These are phyloP conservation scores for Rauvolfia tetraphylla DNA, from an alignment of 257 asterid species.

Conservation along the genomic window DNA sequence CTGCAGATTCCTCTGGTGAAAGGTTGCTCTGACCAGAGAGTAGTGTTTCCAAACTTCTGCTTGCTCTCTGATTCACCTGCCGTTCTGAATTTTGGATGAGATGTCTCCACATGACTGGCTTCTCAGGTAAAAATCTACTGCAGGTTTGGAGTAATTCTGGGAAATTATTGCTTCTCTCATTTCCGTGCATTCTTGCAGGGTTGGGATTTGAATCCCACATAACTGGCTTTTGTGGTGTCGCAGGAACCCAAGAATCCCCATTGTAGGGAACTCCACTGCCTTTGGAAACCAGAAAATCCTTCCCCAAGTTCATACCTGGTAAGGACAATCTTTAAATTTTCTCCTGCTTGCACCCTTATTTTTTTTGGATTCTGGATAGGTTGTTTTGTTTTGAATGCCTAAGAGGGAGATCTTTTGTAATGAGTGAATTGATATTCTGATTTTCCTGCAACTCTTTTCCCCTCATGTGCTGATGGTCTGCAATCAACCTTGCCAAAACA, in stretches of 20 bases:
- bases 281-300: conserved; percentile 36
- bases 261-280: conserved; percentile 33
- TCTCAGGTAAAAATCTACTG: neutral
- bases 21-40: neutral
- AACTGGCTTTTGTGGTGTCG: conserved; percentile 25
- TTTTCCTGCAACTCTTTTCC: neutral
- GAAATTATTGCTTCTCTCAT: conserved; percentile 14
- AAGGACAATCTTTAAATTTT: conserved; percentile 11
- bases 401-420: conserved; percentile 3
- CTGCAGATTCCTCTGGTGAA: neutral
- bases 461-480: conserved; percentile 5
- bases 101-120: neutral
- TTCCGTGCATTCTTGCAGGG: conserved; percentile 20
- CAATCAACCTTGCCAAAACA: conserved; percentile 13
- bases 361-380: conserved; percentile 4
- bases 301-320: conserved; percentile 54
- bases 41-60: neutral
- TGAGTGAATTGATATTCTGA: conserved; percentile 8
- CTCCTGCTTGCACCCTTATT: neutral
- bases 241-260: conserved; percentile 47
- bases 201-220: conserved; percentile 11
- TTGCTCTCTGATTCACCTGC: conserved; percentile 7
- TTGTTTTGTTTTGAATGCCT: neutral
- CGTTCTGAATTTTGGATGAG: neutral
- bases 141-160: conserved; percentile 2